A percentile compares a stretch with the other conserved stretches of the same genome.
phyloP scores from a whole-genome alignment of 495 filamentous ascomycete genomes.

The Xylaria venustula region DNA sequence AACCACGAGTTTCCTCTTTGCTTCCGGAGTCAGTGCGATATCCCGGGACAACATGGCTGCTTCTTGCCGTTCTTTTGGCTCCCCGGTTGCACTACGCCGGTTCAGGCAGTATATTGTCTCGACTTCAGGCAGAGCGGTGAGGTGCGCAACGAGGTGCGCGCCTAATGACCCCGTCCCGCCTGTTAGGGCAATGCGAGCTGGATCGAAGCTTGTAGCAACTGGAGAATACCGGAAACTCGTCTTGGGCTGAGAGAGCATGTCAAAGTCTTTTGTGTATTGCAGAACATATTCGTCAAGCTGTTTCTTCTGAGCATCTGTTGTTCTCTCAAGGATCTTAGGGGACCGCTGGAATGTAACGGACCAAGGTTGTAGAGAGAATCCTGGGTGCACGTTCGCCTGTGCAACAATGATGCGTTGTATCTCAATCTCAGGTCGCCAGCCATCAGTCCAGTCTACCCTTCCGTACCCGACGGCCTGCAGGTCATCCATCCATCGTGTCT shows the following conservation, averaged over 20 bases:
- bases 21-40: conserved; percentile 24
- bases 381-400: background rate
- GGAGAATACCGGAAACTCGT: background rate
- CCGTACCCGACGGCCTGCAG: conserved; percentile 44
- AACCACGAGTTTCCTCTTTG: conserved; percentile 39
- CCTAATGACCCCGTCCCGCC: conserved; percentile 46
- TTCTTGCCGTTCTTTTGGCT: background rate
- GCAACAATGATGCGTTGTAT: background rate
- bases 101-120: conserved; percentile 48
- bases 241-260: background rate
- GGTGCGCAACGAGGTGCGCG: conserved; percentile 38
- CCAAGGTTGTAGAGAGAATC: background rate
- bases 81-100: conserved; percentile 20
- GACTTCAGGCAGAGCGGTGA: conserved; percentile 35
- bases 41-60: conserved; percentile 8
- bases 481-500: conserved; percentile 35
- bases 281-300: background rate
- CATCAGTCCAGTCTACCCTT: conserved; percentile 51
- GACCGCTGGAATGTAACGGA: too few relatives aligned
- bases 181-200: conserved; percentile 33
- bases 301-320: background rate
- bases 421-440: conserved; percentile 18
- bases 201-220: background rate
- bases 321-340: too few relatives aligned
- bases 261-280: background rate